Base-by-base conservation (phyloP, 768 basidiomycete genomes). In the Russula lepida region DNA sequence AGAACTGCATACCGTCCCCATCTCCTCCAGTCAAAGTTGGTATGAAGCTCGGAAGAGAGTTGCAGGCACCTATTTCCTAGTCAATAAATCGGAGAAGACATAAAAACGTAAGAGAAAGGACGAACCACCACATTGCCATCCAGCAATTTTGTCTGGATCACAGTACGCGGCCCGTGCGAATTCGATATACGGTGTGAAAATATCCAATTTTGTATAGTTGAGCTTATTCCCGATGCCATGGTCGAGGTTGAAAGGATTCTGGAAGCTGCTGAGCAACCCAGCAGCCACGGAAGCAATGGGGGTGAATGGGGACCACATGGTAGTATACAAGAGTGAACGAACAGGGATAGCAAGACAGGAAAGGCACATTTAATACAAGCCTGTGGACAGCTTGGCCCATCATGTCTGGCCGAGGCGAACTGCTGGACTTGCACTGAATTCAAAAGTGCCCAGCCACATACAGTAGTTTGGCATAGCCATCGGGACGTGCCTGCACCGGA, bases 141-240 rank as follows among this genome's bases (percentile, higher is more conserved):
- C 72, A 19, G 67, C 66, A 19, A 79, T 61, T 48, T 68, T 71
- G 60, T 63, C 68, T 2, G 77, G 71, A 4, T 73, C 43, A 63
- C 83, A 84, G 68, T 84, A 84, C 17, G 82, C 78, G 1, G 81
- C 83, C 30, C 80, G 73, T 25, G 83, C 79, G 67, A 84, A 79
- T 67, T 80, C 73, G 0, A 79, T 75, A 55, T 74, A 83, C 9
- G 81, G 80, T 0, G 73, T 71, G 28, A 79, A 73, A n/a, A 61
- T 70, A 12, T 72, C 56, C 46, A 81, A 67, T 53, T 76, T 69
- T 0, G 67, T 49, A 0, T 73, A 13, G 0, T 77, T 55, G 43
- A 76, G 57, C 21, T 54, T 13, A 13, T 64, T 70, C 53, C 73
- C 68, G 11, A 7, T 15, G 15, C 25, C 33, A 11, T 46, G 35